These are phyloP conservation scores for Voacanga thouarsii DNA, from an alignment of 257 asterid species.

Conservation along the genomic window DNA sequence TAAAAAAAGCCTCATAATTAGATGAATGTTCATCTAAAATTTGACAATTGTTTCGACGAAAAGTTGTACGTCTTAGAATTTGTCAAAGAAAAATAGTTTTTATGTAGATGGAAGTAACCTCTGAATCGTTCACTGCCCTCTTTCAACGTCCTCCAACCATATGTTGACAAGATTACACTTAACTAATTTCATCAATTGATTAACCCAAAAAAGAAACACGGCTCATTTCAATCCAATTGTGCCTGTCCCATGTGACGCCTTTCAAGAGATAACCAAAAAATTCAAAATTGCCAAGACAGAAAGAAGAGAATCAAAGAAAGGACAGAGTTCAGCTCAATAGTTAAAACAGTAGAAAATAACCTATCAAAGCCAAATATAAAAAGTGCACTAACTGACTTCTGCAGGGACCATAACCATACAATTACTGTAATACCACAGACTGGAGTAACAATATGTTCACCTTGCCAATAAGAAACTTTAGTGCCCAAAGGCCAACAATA, in stretches of 20 bases:
- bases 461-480: slow-evolving; percentile 68
- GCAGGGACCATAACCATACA: not conserved
- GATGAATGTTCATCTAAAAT: not conserved
- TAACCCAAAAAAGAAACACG: not conserved
- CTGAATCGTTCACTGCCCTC: not conserved
- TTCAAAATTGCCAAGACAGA: not conserved
- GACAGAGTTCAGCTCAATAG: not conserved
- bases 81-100: not conserved
- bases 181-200: not conserved
- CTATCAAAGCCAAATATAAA: not conserved
- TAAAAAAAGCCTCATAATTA: not conserved
- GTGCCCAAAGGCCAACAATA: slow-evolving; percentile 98
- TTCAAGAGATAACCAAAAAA: not conserved
- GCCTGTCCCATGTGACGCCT: not conserved
- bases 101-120: not conserved
- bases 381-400: not conserved
- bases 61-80: too few species aligned
- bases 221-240: not conserved
- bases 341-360: not conserved
- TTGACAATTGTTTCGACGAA: not conserved
- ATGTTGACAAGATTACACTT: too few species aligned
- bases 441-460: slow-evolving; percentile 31
- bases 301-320: not conserved
- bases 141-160: not conserved
- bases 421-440: not conserved